Evolutionary conservation across 768 basidiomycete species (phyloP).

Genomic region (Boletus fagicola): DNA sequence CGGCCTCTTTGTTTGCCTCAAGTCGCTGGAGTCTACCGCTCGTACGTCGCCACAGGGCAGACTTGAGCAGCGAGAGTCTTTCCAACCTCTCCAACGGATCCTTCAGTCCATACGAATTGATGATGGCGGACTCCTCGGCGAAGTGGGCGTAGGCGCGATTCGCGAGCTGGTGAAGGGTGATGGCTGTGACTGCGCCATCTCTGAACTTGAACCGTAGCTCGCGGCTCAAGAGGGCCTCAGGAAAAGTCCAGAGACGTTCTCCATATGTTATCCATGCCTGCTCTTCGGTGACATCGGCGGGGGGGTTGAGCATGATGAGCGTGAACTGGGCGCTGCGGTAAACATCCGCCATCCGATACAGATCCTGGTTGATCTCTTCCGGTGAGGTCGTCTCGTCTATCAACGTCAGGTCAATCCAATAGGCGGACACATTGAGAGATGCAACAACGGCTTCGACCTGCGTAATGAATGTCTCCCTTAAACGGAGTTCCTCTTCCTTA

Average conservation of each 20-base stretch:
- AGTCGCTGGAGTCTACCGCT: background rate
- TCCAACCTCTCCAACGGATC: slow-evolving; percentile 27
- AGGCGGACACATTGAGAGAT: slow-evolving; percentile 15
- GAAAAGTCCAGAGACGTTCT: slow-evolving; percentile 27
- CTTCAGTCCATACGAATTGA: slow-evolving; percentile 19
- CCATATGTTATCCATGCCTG: slow-evolving; percentile 19
- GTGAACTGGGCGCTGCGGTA: slow-evolving; percentile 25
- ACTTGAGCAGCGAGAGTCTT: slow-evolving; percentile 19
- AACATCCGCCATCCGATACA: slow-evolving; percentile 27
- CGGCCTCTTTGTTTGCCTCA: background rate
- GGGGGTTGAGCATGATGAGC: slow-evolving; percentile 19
- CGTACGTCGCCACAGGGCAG: slow-evolving; percentile 25
- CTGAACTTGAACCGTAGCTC: slow-evolving; percentile 17
- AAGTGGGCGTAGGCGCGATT: slow-evolving; percentile 19
- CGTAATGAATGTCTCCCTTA: slow-evolving; percentile 1
- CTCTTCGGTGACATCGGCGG: background rate
- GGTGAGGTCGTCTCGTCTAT: background rate
- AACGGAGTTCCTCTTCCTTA: background rate
- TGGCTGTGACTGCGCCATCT: slow-evolving; percentile 7
- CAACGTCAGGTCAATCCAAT: slow-evolving; percentile 23
- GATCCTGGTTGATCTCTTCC: slow-evolving; percentile 14
- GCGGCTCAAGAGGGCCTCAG: slow-evolving; percentile 23
- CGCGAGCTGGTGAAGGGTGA: slow-evolving; percentile 27
- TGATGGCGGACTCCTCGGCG: slow-evolving; percentile 19
- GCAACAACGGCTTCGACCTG: background rate